phyloP scores from a whole-genome alignment of 495 filamentous ascomycete genomes.

The Bacidia gigantensis region DNA sequence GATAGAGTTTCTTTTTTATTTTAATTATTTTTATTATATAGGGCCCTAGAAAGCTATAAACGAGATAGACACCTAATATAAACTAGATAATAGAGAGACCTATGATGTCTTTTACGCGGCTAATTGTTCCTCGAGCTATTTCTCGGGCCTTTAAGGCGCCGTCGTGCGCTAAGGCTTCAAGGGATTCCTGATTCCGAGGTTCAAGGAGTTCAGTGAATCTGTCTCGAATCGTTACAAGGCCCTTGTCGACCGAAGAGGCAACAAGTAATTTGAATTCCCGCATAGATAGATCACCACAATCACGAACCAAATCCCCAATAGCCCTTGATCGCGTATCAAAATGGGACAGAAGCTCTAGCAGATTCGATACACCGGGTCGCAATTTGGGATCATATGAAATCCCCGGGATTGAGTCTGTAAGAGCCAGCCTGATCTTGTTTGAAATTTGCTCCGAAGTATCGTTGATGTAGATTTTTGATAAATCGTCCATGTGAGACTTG shows the following conservation, averaged over 20 bases:
- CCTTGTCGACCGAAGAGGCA: constrained; percentile 35
- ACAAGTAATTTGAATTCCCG: constrained; percentile 53
- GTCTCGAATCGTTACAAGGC: constrained; percentile 46
- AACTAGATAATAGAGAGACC: constrained; percentile 32
- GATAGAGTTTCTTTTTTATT: not conserved
- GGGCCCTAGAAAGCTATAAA: not conserved
- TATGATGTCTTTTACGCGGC: constrained; percentile 42
- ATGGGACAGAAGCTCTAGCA: constrained; percentile 61
- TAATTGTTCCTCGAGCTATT: constrained; percentile 58
- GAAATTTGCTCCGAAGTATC: constrained; percentile 46
- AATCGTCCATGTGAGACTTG: constrained; percentile 60
- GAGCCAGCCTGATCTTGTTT: constrained; percentile 51
- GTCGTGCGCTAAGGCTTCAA: constrained; percentile 45
- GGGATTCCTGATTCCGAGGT: constrained; percentile 31
- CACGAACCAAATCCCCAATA: constrained; percentile 41
- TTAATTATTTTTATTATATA: not conserved
- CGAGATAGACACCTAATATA: not conserved
- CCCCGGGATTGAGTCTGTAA: constrained; percentile 55
- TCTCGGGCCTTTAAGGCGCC: constrained; percentile 46
- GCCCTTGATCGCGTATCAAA: constrained; percentile 34
- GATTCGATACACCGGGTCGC: constrained; percentile 76
- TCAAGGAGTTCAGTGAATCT: constrained; percentile 41
- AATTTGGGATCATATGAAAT: constrained; percentile 57
- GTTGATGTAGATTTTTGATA: constrained; percentile 70
- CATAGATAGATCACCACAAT: constrained; percentile 38